Conservation (phyloP, 306 rosid genomes). For the Vachellia pachyceras region DNA sequence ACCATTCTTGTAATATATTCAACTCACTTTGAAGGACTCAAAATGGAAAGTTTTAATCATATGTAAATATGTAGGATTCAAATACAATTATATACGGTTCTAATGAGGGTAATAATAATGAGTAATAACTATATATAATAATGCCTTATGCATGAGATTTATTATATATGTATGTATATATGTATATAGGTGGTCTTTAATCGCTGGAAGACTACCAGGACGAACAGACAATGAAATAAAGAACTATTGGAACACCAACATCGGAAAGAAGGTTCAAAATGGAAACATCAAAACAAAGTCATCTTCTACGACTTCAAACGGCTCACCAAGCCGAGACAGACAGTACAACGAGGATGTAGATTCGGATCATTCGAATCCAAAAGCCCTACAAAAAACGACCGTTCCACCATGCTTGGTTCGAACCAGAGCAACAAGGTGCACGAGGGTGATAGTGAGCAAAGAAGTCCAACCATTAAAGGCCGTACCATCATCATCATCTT, state of each 20-base stretch:
- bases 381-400: not conserved
- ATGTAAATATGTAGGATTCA: too few relatives aligned
- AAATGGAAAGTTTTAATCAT: too few relatives aligned
- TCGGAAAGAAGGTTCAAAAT: constrained; percentile 58
- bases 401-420: constrained; percentile 38
- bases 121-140: too few relatives aligned
- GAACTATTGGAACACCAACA: constrained; percentile 61
- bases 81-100: too few relatives aligned
- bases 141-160: too few relatives aligned
- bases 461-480: not conserved
- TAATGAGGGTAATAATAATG: too few relatives aligned
- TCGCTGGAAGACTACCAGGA: constrained; percentile 70
- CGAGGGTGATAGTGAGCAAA: constrained; percentile 37
- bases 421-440: constrained; percentile 64
- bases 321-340: too few relatives aligned
- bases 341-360: too few relatives aligned
- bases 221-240: constrained; percentile 76
- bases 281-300: not conserved
- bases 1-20: too few relatives aligned
- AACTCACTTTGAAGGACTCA: too few relatives aligned
- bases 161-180: too few relatives aligned
- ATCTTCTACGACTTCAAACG: too few relatives aligned
- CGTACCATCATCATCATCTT: not conserved
- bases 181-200: constrained; percentile 58
- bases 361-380: not conserved